phyloP scores from a whole-genome alignment of 192 early-diverging fungal species.

The Phycomyces blakesleeanus region DNA sequence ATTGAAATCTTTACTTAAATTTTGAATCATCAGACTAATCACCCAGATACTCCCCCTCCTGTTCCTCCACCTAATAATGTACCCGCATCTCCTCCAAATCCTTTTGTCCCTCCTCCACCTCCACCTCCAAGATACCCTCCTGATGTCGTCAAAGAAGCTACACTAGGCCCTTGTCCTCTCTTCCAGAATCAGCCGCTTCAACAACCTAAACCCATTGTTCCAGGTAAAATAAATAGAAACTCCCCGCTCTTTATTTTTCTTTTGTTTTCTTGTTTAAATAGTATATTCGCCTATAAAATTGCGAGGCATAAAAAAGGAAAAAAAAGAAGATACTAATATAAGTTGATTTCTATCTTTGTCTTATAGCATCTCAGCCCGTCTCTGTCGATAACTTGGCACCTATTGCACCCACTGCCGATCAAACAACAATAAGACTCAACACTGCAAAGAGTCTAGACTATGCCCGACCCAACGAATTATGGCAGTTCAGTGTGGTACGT shows the following conservation, averaged over 20 bases:
- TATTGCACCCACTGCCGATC: constrained; percentile 23
- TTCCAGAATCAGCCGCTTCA: constrained; percentile 6
- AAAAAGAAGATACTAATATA: no score
- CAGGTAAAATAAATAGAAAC: no score
- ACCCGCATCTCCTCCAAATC: background rate
- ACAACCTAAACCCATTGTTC: constrained; percentile 15
- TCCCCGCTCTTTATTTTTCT: constrained; percentile 6
- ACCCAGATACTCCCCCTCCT: background rate
- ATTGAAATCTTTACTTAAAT: no score
- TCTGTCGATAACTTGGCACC: constrained; percentile 7
- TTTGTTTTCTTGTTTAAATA: background rate
- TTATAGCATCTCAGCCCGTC: constrained; percentile 7
- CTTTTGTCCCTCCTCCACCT: background rate
- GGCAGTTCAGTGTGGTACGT: constrained; percentile 39
- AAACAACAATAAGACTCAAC: constrained; percentile 25
- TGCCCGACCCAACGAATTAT: constrained; percentile 13
- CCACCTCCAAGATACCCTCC: background rate
- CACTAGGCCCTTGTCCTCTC: background rate
- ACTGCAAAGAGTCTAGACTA: constrained; percentile 1
- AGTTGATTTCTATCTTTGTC: no score
- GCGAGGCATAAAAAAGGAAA: no score
- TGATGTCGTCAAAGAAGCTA: background rate
- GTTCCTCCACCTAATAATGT: no score
- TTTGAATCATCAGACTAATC: background rate
- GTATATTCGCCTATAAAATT: no score